Base-by-base conservation (phyloP, 1,284 basidiomycete genomes). In the Trametes hirsuta region DNA sequence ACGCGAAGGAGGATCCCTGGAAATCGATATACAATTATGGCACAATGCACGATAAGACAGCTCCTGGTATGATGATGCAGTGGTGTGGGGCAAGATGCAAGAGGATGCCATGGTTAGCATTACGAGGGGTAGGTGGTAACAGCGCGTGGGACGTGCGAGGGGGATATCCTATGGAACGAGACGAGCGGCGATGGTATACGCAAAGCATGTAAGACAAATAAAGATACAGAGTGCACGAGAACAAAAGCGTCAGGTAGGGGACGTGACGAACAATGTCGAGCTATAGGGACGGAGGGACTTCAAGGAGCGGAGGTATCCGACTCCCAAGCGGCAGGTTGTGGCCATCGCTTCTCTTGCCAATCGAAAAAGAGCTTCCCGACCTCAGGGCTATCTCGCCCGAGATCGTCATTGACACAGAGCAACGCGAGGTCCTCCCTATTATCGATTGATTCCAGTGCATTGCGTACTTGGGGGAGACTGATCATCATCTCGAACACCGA, bases 321-420 rank as follows among this genome's bases (percentile, higher is more conserved):
- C 58, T 73, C 71, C 71, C 71, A 73, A 1, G 57, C 58, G 0
- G 71, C 69, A n/a, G 65, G 62, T 18, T 25, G 30, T 2, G 55
- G 50, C 71, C 71, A 73, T 30, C 45, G 47, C 48, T 58, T 53
- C 15, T 61, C 59, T 55, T 68, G 67, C 68, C 68, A 71, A 12
- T 59, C 53, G 21, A 47, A 50, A 55, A 73, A 64, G 46, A 64
- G 39, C 35, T 37, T 44, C 21, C 54, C 55, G n/a, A 71, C 68
- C 41, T 58, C 44, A n/a, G 56, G 60, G 36, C 66, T 56, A 37
- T 68, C 68, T n/a, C 46, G 46, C 1, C 52, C 57, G 15, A 73
- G 57, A 45, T 73, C 72, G 52, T 73, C 72, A 61, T 72, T 72
- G 36, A 72, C 61, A 52, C 71, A 73, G 18, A 71, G 58, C 30